Percentiles rank a stretch among this genome's conserved stretches.
phyloP scores from a whole-genome alignment of 2,329 filamentous ascomycete species.

The Pseudocercospora musae region DNA sequence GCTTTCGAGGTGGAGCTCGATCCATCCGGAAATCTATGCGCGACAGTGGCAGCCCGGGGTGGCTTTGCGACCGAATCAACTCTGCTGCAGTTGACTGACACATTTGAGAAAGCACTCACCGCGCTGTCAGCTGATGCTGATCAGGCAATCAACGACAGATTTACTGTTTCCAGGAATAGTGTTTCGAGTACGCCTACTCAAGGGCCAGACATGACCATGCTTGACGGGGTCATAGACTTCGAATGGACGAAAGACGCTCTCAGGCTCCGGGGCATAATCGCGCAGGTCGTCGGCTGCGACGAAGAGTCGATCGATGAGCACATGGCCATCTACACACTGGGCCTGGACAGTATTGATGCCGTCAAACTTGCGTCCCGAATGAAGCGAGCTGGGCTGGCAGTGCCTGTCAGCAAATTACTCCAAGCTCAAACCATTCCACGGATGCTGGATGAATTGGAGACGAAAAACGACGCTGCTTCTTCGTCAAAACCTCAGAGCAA shows the following conservation, averaged over 20 bases:
- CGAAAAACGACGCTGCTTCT: neutral
- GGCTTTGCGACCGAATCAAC: slow-evolving; percentile 33
- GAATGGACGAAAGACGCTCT: slow-evolving; percentile 57
- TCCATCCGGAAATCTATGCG: slow-evolving; percentile 46
- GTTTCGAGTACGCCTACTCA: neutral
- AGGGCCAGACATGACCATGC: neutral
- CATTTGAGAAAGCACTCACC: slow-evolving; percentile 13
- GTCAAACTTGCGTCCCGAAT: slow-evolving; percentile 78
- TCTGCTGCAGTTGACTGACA: slow-evolving; percentile 28
- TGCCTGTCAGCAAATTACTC: slow-evolving; percentile 77
- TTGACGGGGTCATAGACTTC: slow-evolving; percentile 43
- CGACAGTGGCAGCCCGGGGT: slow-evolving; percentile 60
- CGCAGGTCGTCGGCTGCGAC: slow-evolving; percentile 56
- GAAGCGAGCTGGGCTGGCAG: slow-evolving; percentile 55
- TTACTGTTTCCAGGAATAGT: slow-evolving; percentile 5
- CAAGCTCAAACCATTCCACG: slow-evolving; percentile 63
- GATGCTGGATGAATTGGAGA: slow-evolving; percentile 46
- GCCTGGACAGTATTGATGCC: slow-evolving; percentile 86
- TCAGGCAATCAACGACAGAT: slow-evolving; percentile 12
- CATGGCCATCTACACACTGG: slow-evolving; percentile 73
- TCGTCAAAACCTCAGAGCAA: slow-evolving; percentile 2
- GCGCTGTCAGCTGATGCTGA: slow-evolving; percentile 9
- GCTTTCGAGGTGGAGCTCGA: slow-evolving; percentile 69
- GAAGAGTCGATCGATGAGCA: slow-evolving; percentile 52
- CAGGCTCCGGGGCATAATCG: slow-evolving; percentile 60